Conservation (phyloP, 2,329 filamentous ascomycete species). For the Pezicula carpinea region DNA sequence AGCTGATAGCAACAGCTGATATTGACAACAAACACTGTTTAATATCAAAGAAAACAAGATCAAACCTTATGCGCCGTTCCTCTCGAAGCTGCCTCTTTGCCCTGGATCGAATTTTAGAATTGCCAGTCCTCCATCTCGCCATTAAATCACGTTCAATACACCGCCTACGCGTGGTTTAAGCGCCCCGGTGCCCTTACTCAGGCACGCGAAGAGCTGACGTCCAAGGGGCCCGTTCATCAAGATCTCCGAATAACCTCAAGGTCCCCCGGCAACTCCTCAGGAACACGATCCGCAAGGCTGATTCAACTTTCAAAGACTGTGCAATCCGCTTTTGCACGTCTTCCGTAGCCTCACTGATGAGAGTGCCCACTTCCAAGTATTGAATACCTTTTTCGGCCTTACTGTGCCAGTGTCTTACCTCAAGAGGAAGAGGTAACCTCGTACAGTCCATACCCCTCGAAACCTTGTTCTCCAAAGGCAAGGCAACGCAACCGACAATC, state of each 20-base stretch:
- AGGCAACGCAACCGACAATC: conserved; percentile 28
- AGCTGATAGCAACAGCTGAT: conserved; percentile 9
- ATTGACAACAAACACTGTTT: conserved; percentile 14
- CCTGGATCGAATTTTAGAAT: neutral
- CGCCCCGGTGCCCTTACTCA: conserved; percentile 10
- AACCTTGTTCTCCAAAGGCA: conserved; percentile 5
- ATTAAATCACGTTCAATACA: too few relatives aligned
- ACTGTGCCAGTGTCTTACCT: conserved; percentile 2
- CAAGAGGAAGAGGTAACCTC: too few relatives aligned
- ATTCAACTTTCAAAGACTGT: neutral
- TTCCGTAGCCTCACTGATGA: conserved; percentile 10
- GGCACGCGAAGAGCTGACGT: conserved; percentile 7
- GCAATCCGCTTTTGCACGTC: neutral
- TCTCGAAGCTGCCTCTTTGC: neutral
- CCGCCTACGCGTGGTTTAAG: conserved; percentile 7
- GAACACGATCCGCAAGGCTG: neutral
- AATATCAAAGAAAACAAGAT: conserved; percentile 7
- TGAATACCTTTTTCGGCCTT: conserved; percentile 15
- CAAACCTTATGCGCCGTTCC: conserved; percentile 8
- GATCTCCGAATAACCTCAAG: conserved; percentile 23
- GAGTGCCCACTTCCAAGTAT: conserved; percentile 11
- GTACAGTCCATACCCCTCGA: conserved; percentile 1
- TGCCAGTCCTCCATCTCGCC: too few relatives aligned
- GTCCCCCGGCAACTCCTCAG: conserved; percentile 8
- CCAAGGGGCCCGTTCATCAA: conserved; percentile 12